Percentiles rank a stretch among this genome's conserved stretches.
These are phyloP conservation scores for Pseudocercospora eumusae DNA, from an alignment of 2,329 filamentous ascomycete genomes.

Conservation along the genomic window DNA sequence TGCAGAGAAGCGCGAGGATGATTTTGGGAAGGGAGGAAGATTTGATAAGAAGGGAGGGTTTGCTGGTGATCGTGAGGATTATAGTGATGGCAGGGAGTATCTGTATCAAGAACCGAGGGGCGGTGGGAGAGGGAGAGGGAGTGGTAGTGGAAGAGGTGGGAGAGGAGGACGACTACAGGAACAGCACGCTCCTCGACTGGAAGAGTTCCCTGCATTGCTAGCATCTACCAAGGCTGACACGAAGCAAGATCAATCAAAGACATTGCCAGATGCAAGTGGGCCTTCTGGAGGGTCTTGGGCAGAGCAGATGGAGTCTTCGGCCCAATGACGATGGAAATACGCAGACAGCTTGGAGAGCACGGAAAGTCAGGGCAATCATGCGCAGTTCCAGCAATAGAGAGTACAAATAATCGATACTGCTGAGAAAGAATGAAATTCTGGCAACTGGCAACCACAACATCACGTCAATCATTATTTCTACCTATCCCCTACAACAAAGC, in stretches of 20 bases:
- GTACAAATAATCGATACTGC: background rate
- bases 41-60: conserved; percentile 34
- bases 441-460: background rate
- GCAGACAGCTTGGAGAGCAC: background rate
- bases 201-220: conserved; percentile 52
- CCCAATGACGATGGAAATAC: background rate
- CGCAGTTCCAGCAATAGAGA: background rate
- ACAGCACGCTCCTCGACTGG: conserved; percentile 40
- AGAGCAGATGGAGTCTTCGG: conserved; percentile 46
- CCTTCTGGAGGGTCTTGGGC: conserved; percentile 44
- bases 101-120: conserved; percentile 36
- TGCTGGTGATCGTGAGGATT: conserved; percentile 37
- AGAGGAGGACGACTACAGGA: conserved; percentile 25
- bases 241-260: conserved; percentile 8
- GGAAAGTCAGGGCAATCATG: background rate
- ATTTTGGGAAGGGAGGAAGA: conserved; percentile 41
- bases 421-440: background rate
- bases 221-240: conserved; percentile 19
- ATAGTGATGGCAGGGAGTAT: conserved; percentile 40
- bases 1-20: conserved; percentile 60
- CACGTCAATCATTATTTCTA: background rate
- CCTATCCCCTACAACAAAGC: background rate
- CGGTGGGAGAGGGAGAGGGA: conserved; percentile 16
- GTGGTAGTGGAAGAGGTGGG: conserved; percentile 26
- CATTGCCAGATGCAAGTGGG: conserved; percentile 7